Percentiles rank a stretch among this genome's conserved stretches.
Conservation (phyloP, 192 early-diverging fungal genomes). For the Backusella tuberculispora region DNA sequence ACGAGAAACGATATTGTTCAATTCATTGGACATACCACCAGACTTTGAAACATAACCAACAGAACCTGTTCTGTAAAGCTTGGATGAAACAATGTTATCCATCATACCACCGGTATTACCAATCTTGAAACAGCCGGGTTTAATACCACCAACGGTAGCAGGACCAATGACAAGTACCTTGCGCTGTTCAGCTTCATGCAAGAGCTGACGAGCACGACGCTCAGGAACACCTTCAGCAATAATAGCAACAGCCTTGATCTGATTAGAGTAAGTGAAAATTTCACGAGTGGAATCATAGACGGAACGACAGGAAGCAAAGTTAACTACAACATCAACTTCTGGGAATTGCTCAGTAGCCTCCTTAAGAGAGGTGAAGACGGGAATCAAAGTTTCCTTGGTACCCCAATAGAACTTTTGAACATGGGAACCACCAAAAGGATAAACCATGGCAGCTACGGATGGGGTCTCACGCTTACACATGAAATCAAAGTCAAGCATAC, state of each 20-base stretch:
- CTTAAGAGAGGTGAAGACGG: constrained; percentile 87
- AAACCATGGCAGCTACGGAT: constrained; percentile 97
- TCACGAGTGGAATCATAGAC: constrained; percentile 93
- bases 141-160: constrained; percentile 98
- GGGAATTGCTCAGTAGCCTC: constrained; percentile 86
- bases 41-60: constrained; percentile 98
- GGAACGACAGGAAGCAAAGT: constrained; percentile 97
- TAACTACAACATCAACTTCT: constrained; percentile 92
- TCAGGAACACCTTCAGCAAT: constrained; percentile 99
- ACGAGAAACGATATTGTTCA: constrained; percentile 98
- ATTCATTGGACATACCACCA: constrained; percentile 99
- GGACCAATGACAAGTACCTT: constrained; percentile 93
- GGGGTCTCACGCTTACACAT: constrained; percentile 94
- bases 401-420: constrained; percentile 99
- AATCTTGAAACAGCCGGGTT: constrained; percentile 99
- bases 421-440: constrained; percentile 97
- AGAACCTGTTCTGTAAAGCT: constrained; percentile 94
- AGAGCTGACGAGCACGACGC: constrained; percentile 89
- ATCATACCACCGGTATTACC: constrained; percentile 99
- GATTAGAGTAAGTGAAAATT: constrained; percentile 73
- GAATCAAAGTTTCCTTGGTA: constrained; percentile 93
- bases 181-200: constrained; percentile 79
- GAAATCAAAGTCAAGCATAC: constrained; percentile 99
- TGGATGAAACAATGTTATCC: constrained; percentile 98
- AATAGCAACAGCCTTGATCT: constrained; percentile 94